Conservation (phyloP, 2,329 filamentous ascomycete genomes). For the Epichloe glyceriae region DNA sequence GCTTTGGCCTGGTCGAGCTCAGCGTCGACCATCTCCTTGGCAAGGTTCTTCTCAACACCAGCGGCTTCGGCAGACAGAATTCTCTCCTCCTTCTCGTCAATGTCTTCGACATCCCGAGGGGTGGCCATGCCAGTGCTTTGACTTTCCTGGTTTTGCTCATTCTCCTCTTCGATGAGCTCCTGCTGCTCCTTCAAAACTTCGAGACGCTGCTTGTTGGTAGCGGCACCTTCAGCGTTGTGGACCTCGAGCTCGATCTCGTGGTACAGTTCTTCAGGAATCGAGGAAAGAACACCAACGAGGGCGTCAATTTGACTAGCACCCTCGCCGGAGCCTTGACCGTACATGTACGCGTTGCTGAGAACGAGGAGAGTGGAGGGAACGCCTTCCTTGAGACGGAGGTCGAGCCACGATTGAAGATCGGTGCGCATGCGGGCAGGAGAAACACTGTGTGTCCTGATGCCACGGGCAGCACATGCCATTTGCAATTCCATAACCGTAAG, state of each 20-base stretch:
- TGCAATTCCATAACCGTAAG: slow-evolving; percentile 90
- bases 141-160: slow-evolving; percentile 75
- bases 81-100: slow-evolving; percentile 84
- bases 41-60: slow-evolving; percentile 34
- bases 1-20: slow-evolving; percentile 33
- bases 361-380: slow-evolving; percentile 95
- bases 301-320: slow-evolving; percentile 86
- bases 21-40: slow-evolving; percentile 40
- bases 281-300: slow-evolving; percentile 79
- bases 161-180: slow-evolving; percentile 94
- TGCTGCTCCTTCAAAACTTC: slow-evolving; percentile 98
- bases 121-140: slow-evolving; percentile 60
- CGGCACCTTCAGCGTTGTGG: slow-evolving; percentile 88
- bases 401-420: slow-evolving; percentile 87
- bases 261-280: slow-evolving; percentile 95
- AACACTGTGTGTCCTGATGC: slow-evolving; percentile 83
- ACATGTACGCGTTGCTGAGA: slow-evolving; percentile 95
- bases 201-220: slow-evolving; percentile 96
- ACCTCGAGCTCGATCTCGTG: slow-evolving; percentile 99
- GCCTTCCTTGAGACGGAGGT: slow-evolving; percentile 81
- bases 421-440: slow-evolving; percentile 78
- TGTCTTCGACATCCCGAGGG: slow-evolving; percentile 78
- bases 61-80: slow-evolving; percentile 36
- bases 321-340: slow-evolving; percentile 78
- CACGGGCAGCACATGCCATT: slow-evolving; percentile 79